Evolutionary conservation across 1,284 basidiomycete species (phyloP).

Genomic region (Abortiporus biennis): DNA sequence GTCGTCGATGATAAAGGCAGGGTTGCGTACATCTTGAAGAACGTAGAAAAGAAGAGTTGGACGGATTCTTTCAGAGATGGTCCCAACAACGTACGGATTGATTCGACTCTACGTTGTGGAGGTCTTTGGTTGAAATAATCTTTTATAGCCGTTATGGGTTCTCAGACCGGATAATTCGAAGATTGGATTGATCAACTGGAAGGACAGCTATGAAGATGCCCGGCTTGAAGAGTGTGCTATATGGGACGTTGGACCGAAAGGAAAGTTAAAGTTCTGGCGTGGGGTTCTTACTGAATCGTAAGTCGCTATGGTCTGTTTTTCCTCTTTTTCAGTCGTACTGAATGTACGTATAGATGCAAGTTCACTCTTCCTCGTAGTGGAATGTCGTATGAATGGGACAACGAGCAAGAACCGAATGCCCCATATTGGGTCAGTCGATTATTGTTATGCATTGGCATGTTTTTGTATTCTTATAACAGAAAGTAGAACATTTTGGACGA

Average conservation of each 20-base stretch:
- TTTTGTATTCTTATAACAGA: neutral
- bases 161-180: slow-evolving; percentile 3
- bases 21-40: slow-evolving; percentile 3
- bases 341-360: slow-evolving; percentile 1
- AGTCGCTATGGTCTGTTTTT: slow-evolving; percentile 1
- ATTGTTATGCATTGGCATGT: neutral
- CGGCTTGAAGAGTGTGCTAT: neutral
- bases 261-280: slow-evolving; percentile 1
- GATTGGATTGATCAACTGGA: slow-evolving; percentile 2
- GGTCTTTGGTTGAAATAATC: neutral
- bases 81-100: too few species aligned
- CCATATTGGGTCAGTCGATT: neutral
- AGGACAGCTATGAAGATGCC: neutral
- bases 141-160: neutral
- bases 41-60: too few species aligned
- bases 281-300: slow-evolving; percentile 3
- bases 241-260: neutral
- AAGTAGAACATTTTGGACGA: slow-evolving; percentile 5
- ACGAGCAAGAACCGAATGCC: neutral
- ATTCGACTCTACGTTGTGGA: too few species aligned
- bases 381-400: slow-evolving; percentile 4
- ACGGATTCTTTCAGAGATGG: too few species aligned
- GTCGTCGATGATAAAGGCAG: slow-evolving; percentile 1
- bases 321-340: too few species aligned
- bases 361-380: slow-evolving; percentile 5